phyloP scores from a whole-genome alignment of 345 rosid genomes.

The Bretschneidera sinensis region DNA sequence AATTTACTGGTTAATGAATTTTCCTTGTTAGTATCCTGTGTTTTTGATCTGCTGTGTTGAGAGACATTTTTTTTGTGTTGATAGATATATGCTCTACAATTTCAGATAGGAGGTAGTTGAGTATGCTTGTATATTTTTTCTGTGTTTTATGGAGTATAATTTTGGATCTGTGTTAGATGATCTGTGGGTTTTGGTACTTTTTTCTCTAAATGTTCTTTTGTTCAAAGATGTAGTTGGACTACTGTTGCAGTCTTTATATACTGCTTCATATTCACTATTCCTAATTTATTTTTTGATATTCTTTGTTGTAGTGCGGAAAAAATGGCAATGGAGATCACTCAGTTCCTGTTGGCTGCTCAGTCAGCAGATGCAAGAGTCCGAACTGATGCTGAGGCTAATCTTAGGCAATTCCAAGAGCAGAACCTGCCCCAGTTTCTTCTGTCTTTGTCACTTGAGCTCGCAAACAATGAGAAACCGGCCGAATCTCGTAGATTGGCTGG shows the following conservation, averaged over 20 bases:
- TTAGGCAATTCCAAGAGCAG: slow-evolving; percentile 77
- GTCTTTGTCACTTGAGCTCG: slow-evolving; percentile 77
- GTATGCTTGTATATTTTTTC: not conserved
- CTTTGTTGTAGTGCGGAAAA: slow-evolving; percentile 25
- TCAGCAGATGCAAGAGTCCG: slow-evolving; percentile 69
- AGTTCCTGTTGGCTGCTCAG: slow-evolving; percentile 72
- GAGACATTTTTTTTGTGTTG: not conserved
- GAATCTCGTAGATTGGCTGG: slow-evolving; percentile 90
- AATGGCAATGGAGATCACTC: slow-evolving; percentile 96
- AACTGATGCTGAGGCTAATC: slow-evolving; percentile 67
- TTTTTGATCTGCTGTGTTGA: not conserved
- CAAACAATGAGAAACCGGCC: slow-evolving; percentile 66
- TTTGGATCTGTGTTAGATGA: not conserved
- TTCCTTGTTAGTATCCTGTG: not conserved
- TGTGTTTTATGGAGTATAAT: not conserved
- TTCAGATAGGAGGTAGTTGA: not conserved
- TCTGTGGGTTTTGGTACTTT: not conserved
- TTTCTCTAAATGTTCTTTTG: not conserved
- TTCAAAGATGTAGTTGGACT: not conserved
- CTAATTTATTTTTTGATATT: not conserved
- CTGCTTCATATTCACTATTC: not conserved
- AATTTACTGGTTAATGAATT: not conserved
- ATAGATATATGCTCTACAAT: not conserved
- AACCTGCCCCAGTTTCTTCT: slow-evolving; percentile 67
- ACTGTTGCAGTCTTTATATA: not conserved